phyloP scores from a whole-genome alignment of 2,329 filamentous ascomycete genomes.

The Penicillium sp. region DNA sequence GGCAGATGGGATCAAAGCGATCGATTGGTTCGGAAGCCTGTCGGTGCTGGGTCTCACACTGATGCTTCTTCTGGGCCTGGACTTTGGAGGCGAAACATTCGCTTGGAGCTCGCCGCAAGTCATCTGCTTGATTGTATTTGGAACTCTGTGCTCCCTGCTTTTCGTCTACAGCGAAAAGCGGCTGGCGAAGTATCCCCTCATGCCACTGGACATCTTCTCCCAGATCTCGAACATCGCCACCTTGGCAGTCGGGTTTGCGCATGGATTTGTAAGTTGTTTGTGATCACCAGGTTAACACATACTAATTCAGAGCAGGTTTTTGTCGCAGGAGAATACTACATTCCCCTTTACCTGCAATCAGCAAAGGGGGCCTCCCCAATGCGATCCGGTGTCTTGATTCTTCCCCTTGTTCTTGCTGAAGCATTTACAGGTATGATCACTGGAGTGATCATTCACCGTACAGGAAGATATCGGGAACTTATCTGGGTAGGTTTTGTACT shows the following conservation, averaged over 20 bases:
- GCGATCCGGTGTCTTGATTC: constrained; percentile 58
- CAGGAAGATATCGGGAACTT: constrained; percentile 49
- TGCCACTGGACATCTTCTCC: constrained; percentile 64
- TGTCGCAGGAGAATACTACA: constrained; percentile 67
- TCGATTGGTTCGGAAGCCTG: constrained; percentile 57
- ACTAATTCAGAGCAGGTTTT: constrained; percentile 50
- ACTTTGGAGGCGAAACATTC: constrained; percentile 55
- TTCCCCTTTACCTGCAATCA: constrained; percentile 73
- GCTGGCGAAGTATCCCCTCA: constrained; percentile 66
- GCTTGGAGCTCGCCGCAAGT: constrained; percentile 57
- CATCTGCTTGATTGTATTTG: constrained; percentile 56
- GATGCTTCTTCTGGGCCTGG: constrained; percentile 54
- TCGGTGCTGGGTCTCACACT: constrained; percentile 53
- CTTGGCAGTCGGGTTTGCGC: constrained; percentile 51
- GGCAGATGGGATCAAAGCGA: constrained; percentile 49
- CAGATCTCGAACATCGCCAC: constrained; percentile 58
- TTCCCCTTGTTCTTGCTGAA: constrained; percentile 58
- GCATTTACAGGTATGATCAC: constrained; percentile 47
- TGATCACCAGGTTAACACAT: background rate
- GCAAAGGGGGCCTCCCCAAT: constrained; percentile 63
- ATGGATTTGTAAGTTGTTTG: constrained; percentile 42
- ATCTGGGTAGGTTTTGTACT: constrained; percentile 47
- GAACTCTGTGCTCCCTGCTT: constrained; percentile 47
- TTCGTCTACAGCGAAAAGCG: constrained; percentile 65
- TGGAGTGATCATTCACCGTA: constrained; percentile 53